These are phyloP conservation scores for Hericium rajendrae DNA, from an alignment of 768 basidiomycete genomes.

Conservation along the genomic window DNA sequence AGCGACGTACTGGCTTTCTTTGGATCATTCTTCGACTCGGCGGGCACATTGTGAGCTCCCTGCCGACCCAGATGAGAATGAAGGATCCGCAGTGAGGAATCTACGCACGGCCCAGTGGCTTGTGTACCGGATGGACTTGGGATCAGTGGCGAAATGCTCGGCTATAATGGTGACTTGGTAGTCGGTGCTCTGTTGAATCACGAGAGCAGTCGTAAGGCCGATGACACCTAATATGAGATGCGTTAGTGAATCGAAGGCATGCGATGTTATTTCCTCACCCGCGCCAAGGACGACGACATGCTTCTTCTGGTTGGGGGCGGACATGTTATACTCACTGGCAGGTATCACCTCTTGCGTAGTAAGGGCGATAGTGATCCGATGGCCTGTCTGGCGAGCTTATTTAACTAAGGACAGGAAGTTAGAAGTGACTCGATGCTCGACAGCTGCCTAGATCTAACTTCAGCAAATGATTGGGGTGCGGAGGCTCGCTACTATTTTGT, in stretches of 20 bases:
- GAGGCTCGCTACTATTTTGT: too few species aligned
- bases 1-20: constrained; percentile 37
- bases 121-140: constrained; percentile 65
- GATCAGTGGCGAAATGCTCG: constrained; percentile 62
- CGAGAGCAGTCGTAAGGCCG: constrained; percentile 68
- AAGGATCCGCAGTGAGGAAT: not conserved
- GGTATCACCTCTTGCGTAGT: too few species aligned
- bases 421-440: too few species aligned
- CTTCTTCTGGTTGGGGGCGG: not conserved
- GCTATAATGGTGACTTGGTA: constrained; percentile 65
- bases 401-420: too few species aligned
- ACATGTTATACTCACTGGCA: not conserved
- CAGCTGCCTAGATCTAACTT: too few species aligned
- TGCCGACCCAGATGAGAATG: constrained; percentile 17
- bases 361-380: too few species aligned
- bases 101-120: constrained; percentile 66
- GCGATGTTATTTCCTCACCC: constrained; percentile 19
- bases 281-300: constrained; percentile 31
- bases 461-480: too few species aligned
- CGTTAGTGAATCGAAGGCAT: not conserved
- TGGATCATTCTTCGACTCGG: constrained; percentile 37
- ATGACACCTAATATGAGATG: constrained; percentile 48
- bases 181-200: constrained; percentile 50
- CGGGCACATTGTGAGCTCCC: constrained; percentile 75
- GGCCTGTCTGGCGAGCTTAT: too few species aligned